Evolutionary conservation across 2,329 filamentous ascomycete genomes (phyloP), one percentile per base, ranked within the genome.

Genomic region (Phaeosphaeria sp.): DNA sequence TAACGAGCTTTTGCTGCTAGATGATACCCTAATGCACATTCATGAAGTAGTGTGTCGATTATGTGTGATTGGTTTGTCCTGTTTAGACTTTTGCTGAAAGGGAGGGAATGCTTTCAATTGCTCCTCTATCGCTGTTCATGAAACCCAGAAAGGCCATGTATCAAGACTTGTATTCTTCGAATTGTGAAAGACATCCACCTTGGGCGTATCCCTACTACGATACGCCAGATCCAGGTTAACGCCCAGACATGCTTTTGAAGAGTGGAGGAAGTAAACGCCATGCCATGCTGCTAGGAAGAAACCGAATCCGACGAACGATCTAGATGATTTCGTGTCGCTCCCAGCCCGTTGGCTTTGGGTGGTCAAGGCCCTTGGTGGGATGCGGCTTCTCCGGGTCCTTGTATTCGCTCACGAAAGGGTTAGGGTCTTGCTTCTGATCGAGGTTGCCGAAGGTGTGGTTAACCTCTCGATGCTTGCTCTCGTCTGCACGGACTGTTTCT

Each of bases 401-500:
- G 81, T 94, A 97, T 67, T 88, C 84, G 76, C 89, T 91, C 46
- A 92, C 89, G 72, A 95, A 99, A 2, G 95, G 95, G 72, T 99
- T 99, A 1, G 94, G 93, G 72, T 99, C 95, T 33, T 88, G 84
- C 51, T 87, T 88, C 74, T 95, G 92, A 66, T 96, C 83, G 57
- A 99, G 82, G 74, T 98, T 98, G 51, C 91, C 88, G 43, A 99
- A 80, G 0, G 95, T 98, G 76, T 99, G 95, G 79, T 99, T 98
- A 68, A 98, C 94, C 73, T 97, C 95, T 33, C 95, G 86, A 73
- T 96, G 93, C 75, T 78, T 78, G 52, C 69, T 71, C 66, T 77
- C 75, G 40, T 78, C 76, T 51, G 76, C 75, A 52, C 74, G 72
- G 46, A 77, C 72, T 75, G 51, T 50, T 27, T 24, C 8, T 15